Evolutionary conservation across 1,284 basidiomycete species (phyloP).

Genomic region (Lignosus rhinocerotis): DNA sequence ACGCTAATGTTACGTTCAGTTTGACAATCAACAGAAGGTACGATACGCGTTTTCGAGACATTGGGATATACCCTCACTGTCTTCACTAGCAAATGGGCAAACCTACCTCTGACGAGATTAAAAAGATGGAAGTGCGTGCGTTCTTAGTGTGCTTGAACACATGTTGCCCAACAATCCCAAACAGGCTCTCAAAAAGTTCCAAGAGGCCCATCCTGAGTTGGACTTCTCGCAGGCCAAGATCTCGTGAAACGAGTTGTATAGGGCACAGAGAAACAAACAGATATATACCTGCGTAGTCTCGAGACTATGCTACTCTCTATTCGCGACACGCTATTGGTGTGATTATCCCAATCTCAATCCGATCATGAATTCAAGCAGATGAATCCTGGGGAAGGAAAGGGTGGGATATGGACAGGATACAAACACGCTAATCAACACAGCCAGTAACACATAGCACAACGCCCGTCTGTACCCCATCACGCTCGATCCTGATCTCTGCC

Average conservation of each 20-base stretch:
- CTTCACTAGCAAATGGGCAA: slow-evolving; percentile 85
- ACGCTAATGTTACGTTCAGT: slow-evolving; percentile 36
- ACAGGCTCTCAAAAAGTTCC: slow-evolving; percentile 86
- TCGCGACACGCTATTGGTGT: not conserved
- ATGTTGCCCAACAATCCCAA: not conserved
- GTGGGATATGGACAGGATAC: slow-evolving; percentile 15
- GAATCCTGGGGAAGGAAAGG: slow-evolving; percentile 23
- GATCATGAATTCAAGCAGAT: slow-evolving; percentile 26
- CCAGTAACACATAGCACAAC: slow-evolving; percentile 18
- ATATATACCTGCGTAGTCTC: not conserved
- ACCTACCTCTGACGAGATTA: slow-evolving; percentile 88
- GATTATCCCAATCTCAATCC: slow-evolving; percentile 24
- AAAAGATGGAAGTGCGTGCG: slow-evolving; percentile 77
- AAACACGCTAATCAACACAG: slow-evolving; percentile 21
- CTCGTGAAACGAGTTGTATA: slow-evolving; percentile 41
- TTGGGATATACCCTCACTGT: not conserved
- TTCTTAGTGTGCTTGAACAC: not conserved
- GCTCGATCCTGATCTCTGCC: slow-evolving; percentile 7
- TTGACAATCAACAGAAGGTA: slow-evolving; percentile 97
- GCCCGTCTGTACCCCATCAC: slow-evolving; percentile 7
- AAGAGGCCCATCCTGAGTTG: slow-evolving; percentile 88
- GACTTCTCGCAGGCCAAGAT: slow-evolving; percentile 94
- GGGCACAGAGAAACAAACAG: not conserved
- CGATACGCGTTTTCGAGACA: not conserved
- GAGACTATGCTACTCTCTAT: too few species aligned